Conservation (phyloP, 208 protist species). For the Crithidia expoeki region DNA sequence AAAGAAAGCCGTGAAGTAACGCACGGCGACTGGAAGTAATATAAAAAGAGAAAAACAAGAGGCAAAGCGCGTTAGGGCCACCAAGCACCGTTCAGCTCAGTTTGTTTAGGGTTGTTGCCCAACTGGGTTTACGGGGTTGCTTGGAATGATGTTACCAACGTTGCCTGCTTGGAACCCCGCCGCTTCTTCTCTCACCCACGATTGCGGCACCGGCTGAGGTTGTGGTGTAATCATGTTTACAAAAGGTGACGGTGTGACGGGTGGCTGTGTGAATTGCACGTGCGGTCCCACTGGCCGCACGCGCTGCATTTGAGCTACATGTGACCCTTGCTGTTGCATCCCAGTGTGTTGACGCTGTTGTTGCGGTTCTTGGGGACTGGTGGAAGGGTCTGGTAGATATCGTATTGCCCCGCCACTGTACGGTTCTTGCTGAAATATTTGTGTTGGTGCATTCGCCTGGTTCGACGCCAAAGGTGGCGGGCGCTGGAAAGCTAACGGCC, state of each 20-base stretch:
- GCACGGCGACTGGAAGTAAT: too few species aligned
- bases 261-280: neutral
- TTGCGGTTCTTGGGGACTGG: conserved; percentile 5
- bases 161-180: neutral
- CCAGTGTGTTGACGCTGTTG: conserved; percentile 5
- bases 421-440: conserved; percentile 14
- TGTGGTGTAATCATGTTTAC: neutral
- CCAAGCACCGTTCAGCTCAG: neutral
- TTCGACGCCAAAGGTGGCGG: neutral
- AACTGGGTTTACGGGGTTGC: neutral
- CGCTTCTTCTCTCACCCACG: neutral
- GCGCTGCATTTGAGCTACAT: neutral
- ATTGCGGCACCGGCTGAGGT: neutral
- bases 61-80: too few species aligned
- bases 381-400: conserved; percentile 5
- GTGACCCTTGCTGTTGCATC: conserved; percentile 1
- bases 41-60: too few species aligned
- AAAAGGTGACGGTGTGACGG: neutral
- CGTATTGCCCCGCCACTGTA: conserved; percentile 1
- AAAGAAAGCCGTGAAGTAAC: too few species aligned
- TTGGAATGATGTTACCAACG: neutral
- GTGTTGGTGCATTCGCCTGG: neutral
- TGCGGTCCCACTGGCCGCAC: neutral
- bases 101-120: neutral
- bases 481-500: conserved; percentile 19